phyloP scores from a whole-genome alignment of 495 filamentous ascomycete genomes.

The Viridothelium virens region DNA sequence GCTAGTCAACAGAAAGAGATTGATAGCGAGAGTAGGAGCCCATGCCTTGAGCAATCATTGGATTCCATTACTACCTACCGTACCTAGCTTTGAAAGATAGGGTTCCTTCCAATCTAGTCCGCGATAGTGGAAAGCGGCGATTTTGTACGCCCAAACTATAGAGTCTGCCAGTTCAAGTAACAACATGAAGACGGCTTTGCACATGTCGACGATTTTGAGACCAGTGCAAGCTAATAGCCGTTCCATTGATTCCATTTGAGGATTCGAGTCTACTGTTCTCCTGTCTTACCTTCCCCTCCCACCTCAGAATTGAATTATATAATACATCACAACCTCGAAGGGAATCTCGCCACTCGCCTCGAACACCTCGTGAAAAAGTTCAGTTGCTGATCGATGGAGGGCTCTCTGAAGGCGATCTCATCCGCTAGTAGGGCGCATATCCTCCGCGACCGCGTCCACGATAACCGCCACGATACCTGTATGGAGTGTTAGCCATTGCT shows the following conservation, averaged over 20 bases:
- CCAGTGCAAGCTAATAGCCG: neutral
- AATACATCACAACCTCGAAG: slow-evolving; percentile 3
- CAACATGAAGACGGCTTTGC: neutral
- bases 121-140: too few species aligned
- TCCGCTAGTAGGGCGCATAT: slow-evolving; percentile 26
- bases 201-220: neutral
- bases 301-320: slow-evolving; percentile 1
- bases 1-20: too few species aligned
- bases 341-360: neutral
- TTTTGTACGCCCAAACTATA: too few species aligned
- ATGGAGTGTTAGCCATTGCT: neutral
- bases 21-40: too few species aligned
- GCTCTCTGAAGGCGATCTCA: neutral
- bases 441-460: slow-evolving; percentile 26
- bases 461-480: slow-evolving; percentile 30
- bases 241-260: neutral
- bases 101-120: too few species aligned
- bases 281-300: neutral
- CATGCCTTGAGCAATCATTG: too few species aligned
- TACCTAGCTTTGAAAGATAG: too few species aligned
- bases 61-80: too few species aligned
- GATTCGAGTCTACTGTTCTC: neutral
- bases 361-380: neutral
- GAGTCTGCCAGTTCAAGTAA: neutral
- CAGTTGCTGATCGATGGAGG: neutral